phyloP scores from a whole-genome alignment of 2,329 filamentous ascomycete species.

The Pseudocercospora eumusae region DNA sequence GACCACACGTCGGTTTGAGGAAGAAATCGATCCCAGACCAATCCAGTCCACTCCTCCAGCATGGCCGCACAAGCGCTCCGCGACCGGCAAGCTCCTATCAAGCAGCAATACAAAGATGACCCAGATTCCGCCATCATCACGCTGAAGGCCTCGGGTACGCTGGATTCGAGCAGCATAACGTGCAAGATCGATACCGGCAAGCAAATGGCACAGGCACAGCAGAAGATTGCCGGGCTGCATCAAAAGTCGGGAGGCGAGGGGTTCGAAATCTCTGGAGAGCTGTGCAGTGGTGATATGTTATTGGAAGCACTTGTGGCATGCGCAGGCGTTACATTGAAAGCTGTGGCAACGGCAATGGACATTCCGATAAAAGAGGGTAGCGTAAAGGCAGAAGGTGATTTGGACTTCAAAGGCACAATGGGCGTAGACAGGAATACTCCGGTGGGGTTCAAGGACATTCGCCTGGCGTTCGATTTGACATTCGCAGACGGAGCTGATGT shows the following conservation, averaged over 20 bases:
- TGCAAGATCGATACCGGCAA: constrained; percentile 51
- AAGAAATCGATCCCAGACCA: background rate
- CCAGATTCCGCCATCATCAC: constrained; percentile 51
- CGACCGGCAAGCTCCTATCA: constrained; percentile 52
- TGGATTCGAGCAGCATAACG: constrained; percentile 50
- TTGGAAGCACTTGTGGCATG: constrained; percentile 54
- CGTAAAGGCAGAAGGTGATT: constrained; percentile 50
- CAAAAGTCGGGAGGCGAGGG: constrained; percentile 51
- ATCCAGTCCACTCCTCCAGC: constrained; percentile 1
- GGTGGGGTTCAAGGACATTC: constrained; percentile 52
- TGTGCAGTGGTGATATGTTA: constrained; percentile 55
- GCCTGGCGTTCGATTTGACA: constrained; percentile 48
- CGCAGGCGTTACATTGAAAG: constrained; percentile 54
- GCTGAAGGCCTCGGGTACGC: constrained; percentile 47
- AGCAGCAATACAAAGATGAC: constrained; percentile 48
- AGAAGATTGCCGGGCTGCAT: constrained; percentile 51
- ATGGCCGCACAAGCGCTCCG: constrained; percentile 43
- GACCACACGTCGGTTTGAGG: background rate
- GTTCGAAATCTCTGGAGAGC: constrained; percentile 48
- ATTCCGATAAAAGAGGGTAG: constrained; percentile 48
- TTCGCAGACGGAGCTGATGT: constrained; percentile 43
- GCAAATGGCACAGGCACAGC: constrained; percentile 44
- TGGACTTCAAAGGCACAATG: constrained; percentile 54
- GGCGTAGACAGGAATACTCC: constrained; percentile 51
- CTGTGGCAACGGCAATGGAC: constrained; percentile 51